Evolutionary conservation across 1,284 basidiomycete species (phyloP).

Genomic region (Marasmius oreades): DNA sequence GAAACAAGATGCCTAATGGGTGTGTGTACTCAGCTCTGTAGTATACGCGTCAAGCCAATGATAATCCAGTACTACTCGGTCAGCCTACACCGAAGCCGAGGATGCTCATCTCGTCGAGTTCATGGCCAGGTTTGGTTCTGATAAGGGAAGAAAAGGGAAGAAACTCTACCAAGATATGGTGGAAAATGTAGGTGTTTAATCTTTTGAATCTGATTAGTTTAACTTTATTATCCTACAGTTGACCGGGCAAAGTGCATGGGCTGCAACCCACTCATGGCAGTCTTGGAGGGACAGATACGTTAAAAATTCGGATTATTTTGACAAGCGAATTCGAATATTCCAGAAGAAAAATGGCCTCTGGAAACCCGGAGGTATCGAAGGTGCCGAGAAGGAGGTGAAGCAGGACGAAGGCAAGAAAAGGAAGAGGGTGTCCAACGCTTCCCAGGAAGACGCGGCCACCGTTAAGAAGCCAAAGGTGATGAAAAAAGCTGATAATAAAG

Average conservation of each 20-base stretch:
- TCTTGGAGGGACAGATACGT: conserved; percentile 9
- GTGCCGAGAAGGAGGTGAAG: neutral
- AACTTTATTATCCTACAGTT: neutral
- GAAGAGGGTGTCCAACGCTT: neutral
- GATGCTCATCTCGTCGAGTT: conserved; percentile 7
- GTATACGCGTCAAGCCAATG: neutral
- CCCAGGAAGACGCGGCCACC: neutral
- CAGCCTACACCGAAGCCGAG: conserved; percentile 2
- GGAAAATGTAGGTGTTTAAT: conserved; percentile 1
- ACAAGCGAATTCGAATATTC: conserved; percentile 4
- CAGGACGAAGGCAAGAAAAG: neutral
- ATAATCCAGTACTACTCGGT: neutral
- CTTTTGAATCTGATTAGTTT: neutral
- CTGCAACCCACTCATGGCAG: conserved; percentile 8
- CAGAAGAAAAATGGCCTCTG: conserved; percentile 1
- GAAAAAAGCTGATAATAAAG: neutral
- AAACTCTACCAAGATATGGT: neutral
- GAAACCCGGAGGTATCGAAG: neutral
- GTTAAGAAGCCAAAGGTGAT: neutral
- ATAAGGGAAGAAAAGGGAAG: conserved; percentile 5
- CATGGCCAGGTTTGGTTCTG: neutral
- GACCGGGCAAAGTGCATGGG: conserved; percentile 8
- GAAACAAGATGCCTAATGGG: neutral
- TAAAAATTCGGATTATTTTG: conserved; percentile 5
- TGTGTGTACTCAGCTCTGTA: neutral